A percentile compares a stretch with the other conserved stretches of the same genome.
Conservation (phyloP, 768 basidiomycete genomes). For the Podaxis pistillaris region DNA sequence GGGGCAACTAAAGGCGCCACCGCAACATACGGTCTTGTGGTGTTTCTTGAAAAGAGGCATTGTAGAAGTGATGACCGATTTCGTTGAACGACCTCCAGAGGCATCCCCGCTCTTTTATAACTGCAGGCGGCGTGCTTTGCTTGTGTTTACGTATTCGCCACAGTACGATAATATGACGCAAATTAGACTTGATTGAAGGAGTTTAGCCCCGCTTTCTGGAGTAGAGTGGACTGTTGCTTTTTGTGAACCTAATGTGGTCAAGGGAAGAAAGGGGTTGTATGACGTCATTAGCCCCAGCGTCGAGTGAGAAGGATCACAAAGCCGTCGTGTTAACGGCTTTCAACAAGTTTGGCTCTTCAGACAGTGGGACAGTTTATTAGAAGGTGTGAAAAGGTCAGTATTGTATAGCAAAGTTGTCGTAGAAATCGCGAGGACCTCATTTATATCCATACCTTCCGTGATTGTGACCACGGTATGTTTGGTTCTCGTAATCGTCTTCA, state of each 20-base stretch:
- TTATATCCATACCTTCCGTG: background rate
- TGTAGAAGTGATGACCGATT: background rate
- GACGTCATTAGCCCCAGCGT: background rate
- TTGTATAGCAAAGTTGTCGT: background rate
- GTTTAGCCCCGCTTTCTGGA: background rate
- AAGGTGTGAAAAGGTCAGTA: background rate
- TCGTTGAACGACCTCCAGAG: background rate
- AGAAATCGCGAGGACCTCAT: background rate
- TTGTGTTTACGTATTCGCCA: background rate
- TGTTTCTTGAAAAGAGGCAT: slow-evolving; percentile 2
- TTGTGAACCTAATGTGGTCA: background rate
- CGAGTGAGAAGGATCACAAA: background rate
- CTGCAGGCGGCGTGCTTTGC: background rate
- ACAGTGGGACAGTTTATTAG: background rate
- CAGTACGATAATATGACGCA: background rate
- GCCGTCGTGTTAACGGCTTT: background rate
- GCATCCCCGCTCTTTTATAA: background rate
- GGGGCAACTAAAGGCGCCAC: background rate
- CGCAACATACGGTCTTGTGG: background rate
- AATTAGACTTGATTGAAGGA: background rate
- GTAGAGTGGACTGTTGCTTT: background rate
- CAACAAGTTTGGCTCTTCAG: background rate
- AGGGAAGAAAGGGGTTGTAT: background rate
- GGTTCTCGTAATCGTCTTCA: background rate
- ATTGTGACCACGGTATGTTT: background rate